A percentile compares a stretch with the other conserved stretches of the same genome.
Evolutionary conservation across 2,329 filamentous ascomycete genomes (phyloP).

Genomic region (Dothiorella sarmentorum): DNA sequence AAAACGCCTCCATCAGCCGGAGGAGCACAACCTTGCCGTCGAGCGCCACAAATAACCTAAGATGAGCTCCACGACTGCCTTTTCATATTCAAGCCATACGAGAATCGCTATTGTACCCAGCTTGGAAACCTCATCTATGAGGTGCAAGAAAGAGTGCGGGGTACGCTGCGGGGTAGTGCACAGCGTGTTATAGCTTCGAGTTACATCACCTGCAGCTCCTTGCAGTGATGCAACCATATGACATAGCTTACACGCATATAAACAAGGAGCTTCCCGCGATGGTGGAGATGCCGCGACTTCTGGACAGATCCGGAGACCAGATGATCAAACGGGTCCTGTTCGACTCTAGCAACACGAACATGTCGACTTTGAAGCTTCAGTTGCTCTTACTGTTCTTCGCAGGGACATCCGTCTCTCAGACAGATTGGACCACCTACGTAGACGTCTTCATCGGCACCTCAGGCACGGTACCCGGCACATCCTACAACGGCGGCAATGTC

Average conservation of each 20-base stretch:
- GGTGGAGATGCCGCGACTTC: no score
- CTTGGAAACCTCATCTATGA: no score
- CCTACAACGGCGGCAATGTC: slow-evolving; percentile 39
- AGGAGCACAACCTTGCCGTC: no score
- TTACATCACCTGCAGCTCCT: neutral
- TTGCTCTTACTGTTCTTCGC: neutral
- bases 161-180: neutral
- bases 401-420: neutral
- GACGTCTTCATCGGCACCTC: slow-evolving; percentile 52
- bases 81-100: neutral
- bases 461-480: slow-evolving; percentile 43
- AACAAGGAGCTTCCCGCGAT: neutral
- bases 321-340: no score
- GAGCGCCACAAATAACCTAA: no score
- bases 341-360: neutral
- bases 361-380: neutral
- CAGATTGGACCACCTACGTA: slow-evolving; percentile 44
- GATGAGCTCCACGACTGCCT: neutral
- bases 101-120: neutral
- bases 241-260: neutral
- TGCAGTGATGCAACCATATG: neutral
- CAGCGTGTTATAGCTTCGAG: neutral
- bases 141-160: neutral
- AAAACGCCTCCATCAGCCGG: no score
- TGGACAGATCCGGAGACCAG: no score